Evolutionary conservation across 2,329 filamentous ascomycete species (phyloP), one percentile per base, ranked within the genome.

Genomic region (Lachnellula suecica): DNA sequence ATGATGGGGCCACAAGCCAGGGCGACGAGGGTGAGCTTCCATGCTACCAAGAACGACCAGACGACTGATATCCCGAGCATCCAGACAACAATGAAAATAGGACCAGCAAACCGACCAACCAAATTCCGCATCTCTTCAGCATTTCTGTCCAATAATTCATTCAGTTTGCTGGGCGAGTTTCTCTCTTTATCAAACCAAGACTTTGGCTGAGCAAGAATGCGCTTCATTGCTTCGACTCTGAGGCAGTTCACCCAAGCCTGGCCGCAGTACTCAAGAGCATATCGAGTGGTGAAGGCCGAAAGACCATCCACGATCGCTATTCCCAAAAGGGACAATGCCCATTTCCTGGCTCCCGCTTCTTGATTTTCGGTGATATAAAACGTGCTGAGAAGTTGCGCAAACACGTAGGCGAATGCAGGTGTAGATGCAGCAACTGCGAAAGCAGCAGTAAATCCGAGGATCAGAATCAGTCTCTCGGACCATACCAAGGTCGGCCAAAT

Each of bases 41-140:
- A 96, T 41, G 85, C 86, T 25, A 88, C 79, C 1, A 77, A 67
- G 15, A 95, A 68, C 4, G 89, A 85, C 92, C 91, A 97, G 2
- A 79, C 63, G 6, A 94, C 63, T 0, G 89, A 84, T n/a, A 87
- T 79, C 0, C 72, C 51, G 17, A 89, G 77, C 78, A 96, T 92
- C 47, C 83, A 70, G 0, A 76, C 65, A 3, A 88, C 84, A 9
- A 87, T 81, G 13, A 92, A 75, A 1, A 87, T 69, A 48, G 88
- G 82, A 1, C 88, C 87, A 1, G 86, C 77, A 63, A 96, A 96
- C 1, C 88, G 82, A 2, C 89, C 88, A 0, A 96, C 77, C 0
- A 97, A 73, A 60, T 89, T 91, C 8, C 89, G 82, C 82, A 94
- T 92, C 66, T 96, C 91, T 66, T 97, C 91, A 0, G 87, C 88